These are phyloP conservation scores for Chalaropsis thielavioides DNA, from an alignment of 2,329 filamentous ascomycete genomes.

Conservation along the genomic window DNA sequence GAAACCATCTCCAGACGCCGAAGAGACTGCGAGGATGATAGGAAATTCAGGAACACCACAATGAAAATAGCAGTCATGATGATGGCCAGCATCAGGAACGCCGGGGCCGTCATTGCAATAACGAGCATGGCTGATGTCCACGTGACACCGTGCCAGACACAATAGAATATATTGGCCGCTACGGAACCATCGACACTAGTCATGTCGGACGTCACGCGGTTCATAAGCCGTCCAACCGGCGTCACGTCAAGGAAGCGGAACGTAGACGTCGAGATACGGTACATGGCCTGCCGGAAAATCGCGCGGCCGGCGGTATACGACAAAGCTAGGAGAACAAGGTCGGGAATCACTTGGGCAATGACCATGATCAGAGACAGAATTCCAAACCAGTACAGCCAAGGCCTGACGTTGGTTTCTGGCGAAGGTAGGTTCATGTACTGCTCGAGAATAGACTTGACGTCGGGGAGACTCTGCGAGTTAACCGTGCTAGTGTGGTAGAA, in stretches of 20 bases:
- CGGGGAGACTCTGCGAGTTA: background rate
- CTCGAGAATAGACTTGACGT: constrained; percentile 5
- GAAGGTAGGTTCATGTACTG: constrained; percentile 14
- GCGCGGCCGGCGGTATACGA: constrained; percentile 62
- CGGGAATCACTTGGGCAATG: constrained; percentile 43
- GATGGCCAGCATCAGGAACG: constrained; percentile 60
- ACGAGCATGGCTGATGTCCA: constrained; percentile 62
- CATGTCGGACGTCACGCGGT: constrained; percentile 79
- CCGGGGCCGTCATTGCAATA: constrained; percentile 64
- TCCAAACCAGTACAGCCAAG: constrained; percentile 62
- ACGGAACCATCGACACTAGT: constrained; percentile 81
- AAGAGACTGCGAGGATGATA: constrained; percentile 71
- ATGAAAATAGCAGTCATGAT: constrained; percentile 54
- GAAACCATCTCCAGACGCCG: constrained; percentile 81
- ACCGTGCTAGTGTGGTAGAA: background rate
- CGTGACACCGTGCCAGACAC: constrained; percentile 54
- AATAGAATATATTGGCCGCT: constrained; percentile 54
- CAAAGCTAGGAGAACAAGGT: constrained; percentile 58
- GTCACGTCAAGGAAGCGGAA: constrained; percentile 89
- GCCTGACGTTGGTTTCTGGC: constrained; percentile 50
- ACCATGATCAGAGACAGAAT: constrained; percentile 48
- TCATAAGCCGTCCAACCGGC: constrained; percentile 80
- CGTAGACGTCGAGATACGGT: constrained; percentile 59
- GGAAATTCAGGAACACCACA: constrained; percentile 58
- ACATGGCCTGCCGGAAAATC: constrained; percentile 60